These are phyloP conservation scores for Apiospora rasikravindrae DNA, from an alignment of 2,329 filamentous ascomycete species.

Conservation along the genomic window DNA sequence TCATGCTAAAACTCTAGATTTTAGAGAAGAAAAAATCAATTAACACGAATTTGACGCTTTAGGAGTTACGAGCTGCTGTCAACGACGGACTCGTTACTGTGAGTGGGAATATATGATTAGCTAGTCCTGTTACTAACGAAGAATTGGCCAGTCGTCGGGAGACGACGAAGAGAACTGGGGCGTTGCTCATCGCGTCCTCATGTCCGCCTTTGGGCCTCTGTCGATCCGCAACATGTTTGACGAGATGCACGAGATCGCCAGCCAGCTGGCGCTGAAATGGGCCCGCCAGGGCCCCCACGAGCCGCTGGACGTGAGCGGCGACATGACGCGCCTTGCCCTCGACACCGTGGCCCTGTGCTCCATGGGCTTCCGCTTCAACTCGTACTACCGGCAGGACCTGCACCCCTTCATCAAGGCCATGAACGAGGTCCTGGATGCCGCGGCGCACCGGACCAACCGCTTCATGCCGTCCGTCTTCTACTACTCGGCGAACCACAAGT, in stretches of 20 bases:
- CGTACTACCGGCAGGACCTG: slow-evolving; percentile 70
- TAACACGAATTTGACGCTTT: not conserved
- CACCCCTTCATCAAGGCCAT: slow-evolving; percentile 75
- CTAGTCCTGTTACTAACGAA: not conserved
- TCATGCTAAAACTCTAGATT: too few relatives aligned
- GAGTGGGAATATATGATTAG: not conserved
- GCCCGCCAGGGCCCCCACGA: slow-evolving; percentile 63
- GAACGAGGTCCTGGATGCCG: slow-evolving; percentile 64
- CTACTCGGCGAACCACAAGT: not conserved
- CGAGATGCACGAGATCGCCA: slow-evolving; percentile 71
- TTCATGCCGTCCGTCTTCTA: slow-evolving; percentile 18
- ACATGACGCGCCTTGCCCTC: slow-evolving; percentile 74
- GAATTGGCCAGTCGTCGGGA: not conserved
- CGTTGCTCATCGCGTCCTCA: slow-evolving; percentile 67
- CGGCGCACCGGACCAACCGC: slow-evolving; percentile 48
- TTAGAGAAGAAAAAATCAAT: not conserved
- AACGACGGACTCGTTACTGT: slow-evolving; percentile 57
- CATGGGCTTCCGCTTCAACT: slow-evolving; percentile 65
- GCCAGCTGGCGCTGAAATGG: slow-evolving; percentile 71
- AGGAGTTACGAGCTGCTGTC: slow-evolving; percentile 51
- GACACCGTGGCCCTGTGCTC: slow-evolving; percentile 72
- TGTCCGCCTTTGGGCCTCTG: slow-evolving; percentile 73
- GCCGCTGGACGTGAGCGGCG: slow-evolving; percentile 49
- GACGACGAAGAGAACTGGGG: slow-evolving; percentile 59
- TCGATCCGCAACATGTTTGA: slow-evolving; percentile 72